Conservation (phyloP, 2,329 filamentous ascomycete species). For the Blumeriella jaapii region DNA sequence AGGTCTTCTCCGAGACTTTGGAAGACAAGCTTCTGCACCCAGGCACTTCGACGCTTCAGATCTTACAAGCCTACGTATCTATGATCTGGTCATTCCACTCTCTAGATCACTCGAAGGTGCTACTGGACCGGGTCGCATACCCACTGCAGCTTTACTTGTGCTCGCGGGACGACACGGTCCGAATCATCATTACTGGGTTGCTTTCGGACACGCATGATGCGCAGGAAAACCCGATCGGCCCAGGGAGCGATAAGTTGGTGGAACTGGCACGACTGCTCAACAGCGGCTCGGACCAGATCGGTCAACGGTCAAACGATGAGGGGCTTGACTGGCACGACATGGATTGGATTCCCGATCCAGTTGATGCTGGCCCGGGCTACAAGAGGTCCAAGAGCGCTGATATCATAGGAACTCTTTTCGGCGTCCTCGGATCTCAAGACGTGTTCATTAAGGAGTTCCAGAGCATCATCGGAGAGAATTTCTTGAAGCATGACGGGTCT, state of each 20-base stretch:
- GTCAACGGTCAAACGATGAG: constrained; percentile 45
- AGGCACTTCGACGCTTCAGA: constrained; percentile 63
- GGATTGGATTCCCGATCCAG: constrained; percentile 84
- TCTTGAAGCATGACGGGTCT: constrained; percentile 53
- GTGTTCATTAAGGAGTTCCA: constrained; percentile 93
- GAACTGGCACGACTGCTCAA: constrained; percentile 56
- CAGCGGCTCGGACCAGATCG: constrained; percentile 33
- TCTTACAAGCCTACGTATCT: constrained; percentile 65
- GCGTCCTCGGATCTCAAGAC: constrained; percentile 78
- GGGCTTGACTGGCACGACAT: constrained; percentile 86
- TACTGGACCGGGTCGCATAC: constrained; percentile 62
- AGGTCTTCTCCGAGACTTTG: constrained; percentile 54
- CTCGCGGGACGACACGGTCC: constrained; percentile 65
- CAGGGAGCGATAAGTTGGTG: constrained; percentile 40
- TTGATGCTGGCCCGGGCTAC: constrained; percentile 88
- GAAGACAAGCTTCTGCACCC: constrained; percentile 60
- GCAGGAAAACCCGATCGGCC: constrained; percentile 26
- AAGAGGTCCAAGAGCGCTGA: constrained; percentile 81
- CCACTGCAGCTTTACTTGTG: constrained; percentile 67
- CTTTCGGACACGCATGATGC: constrained; percentile 46
- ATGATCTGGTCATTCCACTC: constrained; percentile 69
- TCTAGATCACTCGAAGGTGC: constrained; percentile 65
- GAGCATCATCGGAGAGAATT: constrained; percentile 71
- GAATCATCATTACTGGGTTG: constrained; percentile 64
- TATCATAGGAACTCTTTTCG: constrained; percentile 82